A percentile compares a stretch with the other conserved stretches of the same genome.
phyloP scores from a whole-genome alignment of 805 yeast genomes.

The Candida anglica region DNA sequence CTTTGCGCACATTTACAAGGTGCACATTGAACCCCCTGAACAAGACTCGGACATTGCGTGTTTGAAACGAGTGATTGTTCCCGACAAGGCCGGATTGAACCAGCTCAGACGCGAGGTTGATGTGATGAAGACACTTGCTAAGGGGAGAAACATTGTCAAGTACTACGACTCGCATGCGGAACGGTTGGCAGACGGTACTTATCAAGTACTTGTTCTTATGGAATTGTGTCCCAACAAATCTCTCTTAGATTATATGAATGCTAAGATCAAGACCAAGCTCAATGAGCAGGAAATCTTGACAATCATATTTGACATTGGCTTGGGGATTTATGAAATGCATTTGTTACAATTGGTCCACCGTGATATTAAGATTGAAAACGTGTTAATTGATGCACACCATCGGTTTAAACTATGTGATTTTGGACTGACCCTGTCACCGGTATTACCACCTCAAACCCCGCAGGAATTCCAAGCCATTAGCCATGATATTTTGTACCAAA shows the following conservation, averaged over 20 bases:
- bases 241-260: conserved; percentile 87
- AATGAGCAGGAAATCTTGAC: conserved; percentile 72
- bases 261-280: conserved; percentile 73
- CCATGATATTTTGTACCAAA: conserved; percentile 82
- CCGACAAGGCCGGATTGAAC: conserved; percentile 63
- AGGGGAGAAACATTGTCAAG: conserved; percentile 57
- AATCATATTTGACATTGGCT: conserved; percentile 77
- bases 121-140: conserved; percentile 63
- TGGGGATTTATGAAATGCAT: conserved; percentile 86
- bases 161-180: conserved; percentile 78
- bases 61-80: conserved; percentile 69
- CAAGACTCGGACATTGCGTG: conserved; percentile 53
- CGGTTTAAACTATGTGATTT: conserved; percentile 87
- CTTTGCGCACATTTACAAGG: conserved; percentile 76
- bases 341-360: conserved; percentile 75
- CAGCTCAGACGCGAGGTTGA: conserved; percentile 72
- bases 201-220: conserved; percentile 90
- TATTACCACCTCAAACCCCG: conserved; percentile 71
- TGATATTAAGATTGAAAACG: conserved; percentile 93
- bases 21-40: conserved; percentile 47
- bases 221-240: conserved; percentile 88
- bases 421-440: conserved; percentile 74
- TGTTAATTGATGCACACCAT: conserved; percentile 66
- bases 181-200: conserved; percentile 47
- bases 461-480: conserved; percentile 73